A percentile compares a stretch with the other conserved stretches of the same genome.
Conservation (phyloP, 805 yeast genomes). For the Kazachstania psychrophila region DNA sequence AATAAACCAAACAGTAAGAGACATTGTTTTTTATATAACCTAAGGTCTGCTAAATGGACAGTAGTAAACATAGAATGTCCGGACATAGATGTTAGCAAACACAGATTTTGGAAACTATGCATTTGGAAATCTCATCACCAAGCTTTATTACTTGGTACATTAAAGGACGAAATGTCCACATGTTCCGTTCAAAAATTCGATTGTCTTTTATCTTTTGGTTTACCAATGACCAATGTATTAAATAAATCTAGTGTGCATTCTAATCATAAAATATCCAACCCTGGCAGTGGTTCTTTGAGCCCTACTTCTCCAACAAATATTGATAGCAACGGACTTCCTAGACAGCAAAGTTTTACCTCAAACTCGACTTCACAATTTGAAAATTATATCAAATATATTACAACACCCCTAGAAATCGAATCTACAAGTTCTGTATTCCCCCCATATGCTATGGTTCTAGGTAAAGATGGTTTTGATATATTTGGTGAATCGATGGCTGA, state of each 20-base stretch:
- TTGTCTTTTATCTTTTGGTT: constrained; percentile 39
- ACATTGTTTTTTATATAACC: constrained; percentile 27
- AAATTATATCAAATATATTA: constrained; percentile 65
- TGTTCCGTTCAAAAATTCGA: constrained; percentile 37
- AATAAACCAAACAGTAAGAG: constrained; percentile 26
- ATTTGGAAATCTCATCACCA: constrained; percentile 76
- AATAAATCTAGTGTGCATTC: constrained; percentile 6
- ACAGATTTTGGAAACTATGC: constrained; percentile 57
- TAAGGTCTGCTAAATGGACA: constrained; percentile 45
- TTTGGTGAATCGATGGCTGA: constrained; percentile 57
- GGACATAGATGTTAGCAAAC: constrained; percentile 45
- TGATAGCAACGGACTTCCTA: constrained; percentile 2
- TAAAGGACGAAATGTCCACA: constrained; percentile 17
- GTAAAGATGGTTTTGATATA: constrained; percentile 63
- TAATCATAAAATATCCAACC: neutral
- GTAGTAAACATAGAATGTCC: constrained; percentile 46
- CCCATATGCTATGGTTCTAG: constrained; percentile 67
- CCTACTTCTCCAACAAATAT: neutral
- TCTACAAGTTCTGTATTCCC: constrained; percentile 65
- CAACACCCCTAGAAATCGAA: constrained; percentile 59
- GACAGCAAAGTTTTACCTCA: constrained; percentile 9
- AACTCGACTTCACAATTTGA: constrained; percentile 37
- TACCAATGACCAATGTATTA: constrained; percentile 45
- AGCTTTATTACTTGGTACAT: constrained; percentile 49
- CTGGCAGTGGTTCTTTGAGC: neutral